Evolutionary conservation across 2,329 filamentous ascomycete genomes (phyloP).

Genomic region (Verruconis gallopava): DNA sequence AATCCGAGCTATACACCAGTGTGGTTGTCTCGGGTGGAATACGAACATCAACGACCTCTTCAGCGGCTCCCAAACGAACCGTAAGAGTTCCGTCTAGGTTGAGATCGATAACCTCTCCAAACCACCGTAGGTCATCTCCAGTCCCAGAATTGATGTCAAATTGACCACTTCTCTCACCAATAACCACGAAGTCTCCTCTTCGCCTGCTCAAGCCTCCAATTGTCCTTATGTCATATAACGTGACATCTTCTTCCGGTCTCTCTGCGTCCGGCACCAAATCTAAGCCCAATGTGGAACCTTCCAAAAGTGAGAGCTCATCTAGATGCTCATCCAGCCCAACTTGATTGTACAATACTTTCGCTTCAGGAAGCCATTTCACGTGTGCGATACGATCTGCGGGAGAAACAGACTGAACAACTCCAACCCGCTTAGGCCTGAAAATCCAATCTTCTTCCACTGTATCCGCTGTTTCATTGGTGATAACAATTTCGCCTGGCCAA

Average conservation of each 20-base stretch:
- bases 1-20: conserved; percentile 23
- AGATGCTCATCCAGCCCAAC: conserved; percentile 10
- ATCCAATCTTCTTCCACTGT: conserved; percentile 18
- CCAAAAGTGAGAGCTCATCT: conserved; percentile 4
- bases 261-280: background rate
- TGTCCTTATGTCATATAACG: conserved; percentile 44
- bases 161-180: conserved; percentile 22
- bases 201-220: conserved; percentile 30
- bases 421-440: conserved; percentile 35
- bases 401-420: conserved; percentile 44
- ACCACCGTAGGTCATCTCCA: conserved; percentile 29
- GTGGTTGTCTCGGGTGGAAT: conserved; percentile 36
- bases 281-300: conserved; percentile 8
- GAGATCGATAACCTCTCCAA: conserved; percentile 44
- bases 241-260: conserved; percentile 34
- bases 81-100: conserved; percentile 39
- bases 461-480: conserved; percentile 28
- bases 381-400: conserved; percentile 42
- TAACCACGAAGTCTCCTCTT: conserved; percentile 40
- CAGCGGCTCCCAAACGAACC: conserved; percentile 39
- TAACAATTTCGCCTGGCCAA: conserved; percentile 44
- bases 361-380: conserved; percentile 39
- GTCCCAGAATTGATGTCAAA: conserved; percentile 12
- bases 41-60: conserved; percentile 36
- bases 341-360: conserved; percentile 22